phyloP scores from a whole-genome alignment of 2,329 filamentous ascomycete species.

The Penicillium sp. region DNA sequence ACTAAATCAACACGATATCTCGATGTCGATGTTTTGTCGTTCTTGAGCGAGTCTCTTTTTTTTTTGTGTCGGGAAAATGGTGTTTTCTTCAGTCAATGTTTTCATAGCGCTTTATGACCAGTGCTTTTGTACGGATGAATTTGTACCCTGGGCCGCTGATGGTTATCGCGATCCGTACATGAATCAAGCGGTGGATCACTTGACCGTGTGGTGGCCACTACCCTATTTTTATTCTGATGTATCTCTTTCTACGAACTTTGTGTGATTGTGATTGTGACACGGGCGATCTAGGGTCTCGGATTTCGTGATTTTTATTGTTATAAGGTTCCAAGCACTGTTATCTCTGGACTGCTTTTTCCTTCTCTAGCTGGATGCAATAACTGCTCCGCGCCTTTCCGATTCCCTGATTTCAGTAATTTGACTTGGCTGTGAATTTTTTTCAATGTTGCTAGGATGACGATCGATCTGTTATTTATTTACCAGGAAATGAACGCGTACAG shows the following conservation, averaged over 20 bases:
- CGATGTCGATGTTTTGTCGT: slow-evolving; percentile 14
- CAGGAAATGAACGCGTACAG: neutral
- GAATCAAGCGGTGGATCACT: neutral
- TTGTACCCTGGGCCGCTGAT: neutral
- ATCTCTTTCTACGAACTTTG: slow-evolving; percentile 7
- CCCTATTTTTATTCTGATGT: slow-evolving; percentile 13
- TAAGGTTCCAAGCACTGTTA: neutral
- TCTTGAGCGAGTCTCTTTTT: slow-evolving; percentile 19
- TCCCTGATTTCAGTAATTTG: neutral
- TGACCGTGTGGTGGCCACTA: neutral
- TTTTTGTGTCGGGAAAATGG: slow-evolving; percentile 21
- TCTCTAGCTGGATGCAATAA: neutral
- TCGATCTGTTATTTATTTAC: neutral
- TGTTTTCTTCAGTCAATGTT: slow-evolving; percentile 15
- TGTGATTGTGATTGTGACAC: neutral
- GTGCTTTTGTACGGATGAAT: slow-evolving; percentile 3
- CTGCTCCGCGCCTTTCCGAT: neutral
- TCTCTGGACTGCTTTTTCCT: neutral
- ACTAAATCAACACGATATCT: slow-evolving; percentile 22
- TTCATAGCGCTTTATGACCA: slow-evolving; percentile 12
- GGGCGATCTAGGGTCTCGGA: neutral
- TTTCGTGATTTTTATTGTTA: neutral
- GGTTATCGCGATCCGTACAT: neutral
- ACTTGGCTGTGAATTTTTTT: neutral
- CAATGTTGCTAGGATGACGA: neutral